phyloP scores from a whole-genome alignment of 1,284 basidiomycete genomes.

The Phellopilus nigrolimitatus region DNA sequence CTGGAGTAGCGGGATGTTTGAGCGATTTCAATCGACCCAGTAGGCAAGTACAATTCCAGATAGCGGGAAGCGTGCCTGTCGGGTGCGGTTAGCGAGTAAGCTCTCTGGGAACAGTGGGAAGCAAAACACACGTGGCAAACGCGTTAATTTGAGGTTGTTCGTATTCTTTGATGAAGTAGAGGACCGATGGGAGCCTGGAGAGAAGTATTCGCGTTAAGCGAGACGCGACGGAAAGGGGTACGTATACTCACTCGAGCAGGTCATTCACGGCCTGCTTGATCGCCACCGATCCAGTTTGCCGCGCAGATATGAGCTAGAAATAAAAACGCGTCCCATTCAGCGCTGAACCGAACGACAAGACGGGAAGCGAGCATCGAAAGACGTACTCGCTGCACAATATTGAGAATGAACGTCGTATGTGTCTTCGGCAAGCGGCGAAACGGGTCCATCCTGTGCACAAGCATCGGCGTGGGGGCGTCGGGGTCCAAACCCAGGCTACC shows the following conservation, averaged over 20 bases:
- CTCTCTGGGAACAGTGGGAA: not conserved
- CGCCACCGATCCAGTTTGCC: constrained; percentile 2
- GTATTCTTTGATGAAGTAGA: constrained; percentile 67
- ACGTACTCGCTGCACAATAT: constrained; percentile 73
- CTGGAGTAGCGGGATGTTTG: constrained; percentile 82
- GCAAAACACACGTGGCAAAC: constrained; percentile 71
- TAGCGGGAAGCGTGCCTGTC: constrained; percentile 79
- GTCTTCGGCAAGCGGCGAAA: constrained; percentile 69
- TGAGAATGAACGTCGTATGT: constrained; percentile 56
- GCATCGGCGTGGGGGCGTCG: constrained; percentile 53
- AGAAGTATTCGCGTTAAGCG: constrained; percentile 24
- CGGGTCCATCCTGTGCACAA: constrained; percentile 83
- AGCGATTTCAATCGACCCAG: constrained; percentile 81
- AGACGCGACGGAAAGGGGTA: constrained; percentile 21
- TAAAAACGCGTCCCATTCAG: constrained; percentile 12
- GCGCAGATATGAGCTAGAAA: constrained; percentile 10
- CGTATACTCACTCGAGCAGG: constrained; percentile 57
- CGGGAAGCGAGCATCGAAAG: constrained; percentile 26
- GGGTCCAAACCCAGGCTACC: constrained; percentile 69
- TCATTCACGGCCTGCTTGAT: constrained; percentile 60
- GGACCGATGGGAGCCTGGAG: constrained; percentile 59
- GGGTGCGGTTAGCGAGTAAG: constrained; percentile 18
- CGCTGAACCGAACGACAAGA: not conserved
- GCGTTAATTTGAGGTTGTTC: constrained; percentile 80
- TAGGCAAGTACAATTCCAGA: constrained; percentile 76